Conservation (phyloP, 371 early-diverging fungal genomes). For the Basidiobolus meristosporus region DNA sequence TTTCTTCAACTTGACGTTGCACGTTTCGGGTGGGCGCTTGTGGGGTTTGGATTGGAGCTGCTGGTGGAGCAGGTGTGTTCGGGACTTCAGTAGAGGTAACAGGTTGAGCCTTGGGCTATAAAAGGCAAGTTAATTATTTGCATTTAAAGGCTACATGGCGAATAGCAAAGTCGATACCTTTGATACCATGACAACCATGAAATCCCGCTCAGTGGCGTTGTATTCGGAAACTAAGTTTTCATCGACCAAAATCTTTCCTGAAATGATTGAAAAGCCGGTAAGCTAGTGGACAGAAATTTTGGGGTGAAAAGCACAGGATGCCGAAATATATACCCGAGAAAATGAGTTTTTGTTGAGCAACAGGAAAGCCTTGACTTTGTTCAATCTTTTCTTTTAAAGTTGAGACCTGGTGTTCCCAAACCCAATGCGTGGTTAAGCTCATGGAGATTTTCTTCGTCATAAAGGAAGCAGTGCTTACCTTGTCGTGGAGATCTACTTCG, state of each 20-base stretch:
- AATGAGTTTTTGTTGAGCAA: conserved; percentile 42
- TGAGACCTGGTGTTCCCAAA: background rate
- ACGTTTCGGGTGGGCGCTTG: conserved; percentile 10
- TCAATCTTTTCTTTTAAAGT: background rate
- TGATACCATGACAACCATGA: conserved; percentile 84
- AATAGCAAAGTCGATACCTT: conserved; percentile 31
- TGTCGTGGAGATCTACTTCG: conserved; percentile 56
- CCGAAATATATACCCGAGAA: conserved; percentile 31
- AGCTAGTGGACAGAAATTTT: background rate
- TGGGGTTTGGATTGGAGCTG: conserved; percentile 9
- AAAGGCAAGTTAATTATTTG: conserved; percentile 7
- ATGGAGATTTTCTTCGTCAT: background rate
- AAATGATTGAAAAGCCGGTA: background rate
- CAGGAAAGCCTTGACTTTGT: background rate
- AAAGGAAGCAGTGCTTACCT: conserved; percentile 17
- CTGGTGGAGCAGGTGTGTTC: conserved; percentile 12
- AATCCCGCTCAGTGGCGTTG: conserved; percentile 75
- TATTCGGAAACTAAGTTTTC: conserved; percentile 51
- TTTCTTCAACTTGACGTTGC: conserved; percentile 1
- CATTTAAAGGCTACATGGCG: background rate
- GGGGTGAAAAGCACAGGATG: background rate
- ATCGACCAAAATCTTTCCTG: conserved; percentile 81
- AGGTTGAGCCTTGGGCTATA: conserved; percentile 11
- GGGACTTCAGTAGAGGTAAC: conserved; percentile 8
- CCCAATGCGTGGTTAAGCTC: background rate